Base-by-base conservation (phyloP, 2,329 filamentous ascomycete species). In the Hypomyces rosellus region DNA sequence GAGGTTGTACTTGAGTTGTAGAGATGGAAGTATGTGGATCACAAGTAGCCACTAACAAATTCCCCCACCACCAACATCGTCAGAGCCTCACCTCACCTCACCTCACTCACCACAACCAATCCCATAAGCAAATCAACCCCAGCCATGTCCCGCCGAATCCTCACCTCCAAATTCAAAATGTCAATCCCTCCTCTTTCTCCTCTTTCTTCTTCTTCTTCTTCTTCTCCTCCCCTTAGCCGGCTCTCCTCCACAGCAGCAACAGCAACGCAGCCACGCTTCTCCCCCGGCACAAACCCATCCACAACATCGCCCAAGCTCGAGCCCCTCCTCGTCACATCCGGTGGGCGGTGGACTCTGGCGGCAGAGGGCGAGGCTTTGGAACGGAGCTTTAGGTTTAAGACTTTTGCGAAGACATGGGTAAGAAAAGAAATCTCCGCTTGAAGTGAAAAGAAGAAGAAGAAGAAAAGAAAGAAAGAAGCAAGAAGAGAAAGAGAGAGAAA, bases 331-430 rank as follows among this genome's bases (percentile, higher is more conserved):
- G 61, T 58, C 57, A 51, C 70, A 65, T 49, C 65, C 63, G 61
- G 62, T 51, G 53, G 65, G 49, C 70, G 68, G 46, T 86, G 82
- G 82, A 58, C 64, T 3, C 60, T 85, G 34, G 68, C 73, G 2
- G 61, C 69, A 1, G 68, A 71, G 41, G 80, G 79, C 9, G 71
- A 74, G 48, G 82, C 77, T 0, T 57, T 86, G 1, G 79, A 85
- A 65, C 72, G 82, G 47, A 72, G 68, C 49, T 84, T 85, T 62
- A 78, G 71, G 60, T 86, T 86, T 61, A 82, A 81, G 68, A 82
- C 74, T 2, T 86, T 85, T 63, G 73, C 76, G 34, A 84, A 81
- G 69, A 80, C 80, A 7, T 85, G 82, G 82, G 80, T 83, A 4
- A 39, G 14, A 14, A 20, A 20, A 20, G 5, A 20, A 3, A 20